Evolutionary conservation across 345 rosid genomes (phyloP).

Genomic region (Syzygium jambos): DNA sequence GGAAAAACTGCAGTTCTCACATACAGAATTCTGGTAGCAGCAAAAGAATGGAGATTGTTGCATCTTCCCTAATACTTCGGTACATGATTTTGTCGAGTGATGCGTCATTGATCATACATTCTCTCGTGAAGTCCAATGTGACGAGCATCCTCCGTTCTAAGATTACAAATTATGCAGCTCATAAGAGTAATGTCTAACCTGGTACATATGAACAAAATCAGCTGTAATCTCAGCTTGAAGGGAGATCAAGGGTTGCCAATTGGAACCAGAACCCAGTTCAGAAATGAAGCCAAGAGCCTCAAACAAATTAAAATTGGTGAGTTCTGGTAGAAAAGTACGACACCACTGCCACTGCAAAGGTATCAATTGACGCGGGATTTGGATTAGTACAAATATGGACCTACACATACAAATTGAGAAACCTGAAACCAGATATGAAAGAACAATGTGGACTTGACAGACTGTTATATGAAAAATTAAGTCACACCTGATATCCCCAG

Average conservation of each 20-base stretch:
- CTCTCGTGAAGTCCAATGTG: neutral
- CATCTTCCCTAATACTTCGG: neutral
- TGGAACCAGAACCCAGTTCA: neutral
- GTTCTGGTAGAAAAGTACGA: neutral
- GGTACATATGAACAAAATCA: neutral
- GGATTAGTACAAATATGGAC: neutral
- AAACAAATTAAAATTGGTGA: accelerated
- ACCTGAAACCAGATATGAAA: neutral
- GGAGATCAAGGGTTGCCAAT: neutral
- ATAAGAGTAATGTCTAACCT: neutral
- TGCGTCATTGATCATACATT: neutral
- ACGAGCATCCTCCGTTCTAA: neutral
- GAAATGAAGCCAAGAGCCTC: neutral
- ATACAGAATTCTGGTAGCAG: neutral
- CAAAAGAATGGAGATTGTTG: accelerated
- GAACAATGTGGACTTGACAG: neutral
- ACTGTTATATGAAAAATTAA: neutral
- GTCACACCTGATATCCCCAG: neutral
- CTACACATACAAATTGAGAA: neutral
- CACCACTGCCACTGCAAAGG: neutral
- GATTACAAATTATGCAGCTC: neutral
- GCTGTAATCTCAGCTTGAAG: too few relatives aligned
- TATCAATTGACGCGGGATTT: neutral
- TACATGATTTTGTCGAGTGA: neutral
- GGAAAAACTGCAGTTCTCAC: neutral